Evolutionary conservation across 768 basidiomycete species (phyloP).

Genomic region (Rhodotorula babjevae): DNA sequence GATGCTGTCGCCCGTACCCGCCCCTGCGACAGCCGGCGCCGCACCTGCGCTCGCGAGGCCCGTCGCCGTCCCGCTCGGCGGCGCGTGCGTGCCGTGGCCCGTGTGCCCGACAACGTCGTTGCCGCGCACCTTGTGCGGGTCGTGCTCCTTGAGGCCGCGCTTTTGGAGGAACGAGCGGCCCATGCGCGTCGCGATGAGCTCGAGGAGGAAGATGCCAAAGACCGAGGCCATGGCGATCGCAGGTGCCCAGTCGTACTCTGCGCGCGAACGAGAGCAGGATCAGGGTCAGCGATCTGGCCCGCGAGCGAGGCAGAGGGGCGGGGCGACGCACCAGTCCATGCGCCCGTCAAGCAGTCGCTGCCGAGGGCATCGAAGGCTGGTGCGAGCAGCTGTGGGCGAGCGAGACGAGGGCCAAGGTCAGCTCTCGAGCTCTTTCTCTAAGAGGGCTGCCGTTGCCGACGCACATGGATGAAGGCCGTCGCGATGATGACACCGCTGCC

Average conservation of each 20-base stretch:
- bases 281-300: constrained; percentile 3
- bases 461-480: constrained; percentile 60
- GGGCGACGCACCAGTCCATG: constrained; percentile 53
- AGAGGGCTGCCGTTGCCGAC: too few relatives aligned
- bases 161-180: constrained; percentile 67
- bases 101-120: constrained; percentile 20
- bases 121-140: constrained; percentile 52
- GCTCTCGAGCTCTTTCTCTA: too few relatives aligned
- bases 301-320: not conserved
- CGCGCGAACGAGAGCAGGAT: not conserved
- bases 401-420: too few relatives aligned
- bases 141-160: constrained; percentile 65
- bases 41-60: not conserved
- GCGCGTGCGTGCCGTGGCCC: constrained; percentile 25
- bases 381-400: constrained; percentile 48
- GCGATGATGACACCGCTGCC: constrained; percentile 54
- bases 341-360: constrained; percentile 63
- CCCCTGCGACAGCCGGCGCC: not conserved
- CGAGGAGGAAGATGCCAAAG: constrained; percentile 75
- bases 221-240: constrained; percentile 76
- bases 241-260: constrained; percentile 67
- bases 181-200: constrained; percentile 80
- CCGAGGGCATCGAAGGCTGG: constrained; percentile 69
- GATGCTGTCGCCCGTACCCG: not conserved
- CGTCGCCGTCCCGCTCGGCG: constrained; percentile 16